Base-by-base conservation (phyloP, 495 filamentous ascomycete genomes). In the Aspergillus steynii region DNA sequence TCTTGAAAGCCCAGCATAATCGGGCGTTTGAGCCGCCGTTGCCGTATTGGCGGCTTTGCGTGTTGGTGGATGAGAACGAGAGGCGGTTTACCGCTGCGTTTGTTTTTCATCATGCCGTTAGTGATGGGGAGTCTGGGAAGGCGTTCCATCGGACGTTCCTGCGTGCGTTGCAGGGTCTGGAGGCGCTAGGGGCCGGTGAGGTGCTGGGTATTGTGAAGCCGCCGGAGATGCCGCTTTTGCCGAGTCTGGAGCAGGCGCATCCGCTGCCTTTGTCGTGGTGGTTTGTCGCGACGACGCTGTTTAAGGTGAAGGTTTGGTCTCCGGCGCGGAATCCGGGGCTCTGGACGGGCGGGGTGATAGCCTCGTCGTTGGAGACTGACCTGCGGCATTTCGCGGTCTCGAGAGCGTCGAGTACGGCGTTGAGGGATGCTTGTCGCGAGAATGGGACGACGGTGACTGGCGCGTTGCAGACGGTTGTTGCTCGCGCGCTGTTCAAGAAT, bases 1-100 rank as follows among this genome's bases (percentile, higher is more conserved):
- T 80, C 4, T 52, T 82, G 9, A 55, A 76, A 29, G 52, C 45
- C 6, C 67, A 82, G 64, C 80, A 82, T 50, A 77, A 76, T 34
- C 66, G 32, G 6, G 58, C 58, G 0, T 79, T 77, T 56, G 53
- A 62, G 20, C 64, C 69, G 7, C 71, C 68, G 20, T 50, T 65
- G 42, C 71, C 80, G 0, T 72, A 63, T 51, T 83, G 80, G 80
- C 68, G 76, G 53, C 56, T 82, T 1, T 50, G 65, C 15, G 57
- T 81, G 8, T 58, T 81, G 7, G 55, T 65, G 26, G 50, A 70
- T 14, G 53, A 64, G 29, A 64, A 58, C 4, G 51, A 61, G n/a
- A 61, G 42, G 29, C 57, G 50, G 31, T 77, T 72, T 53, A 78
- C 72, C n/a, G 71, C 70, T 3, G 71, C 63, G 1, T 77, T 76